Conservation (phyloP, 495 filamentous ascomycete genomes). For the Podospora bellae-mahoneyi region DNA sequence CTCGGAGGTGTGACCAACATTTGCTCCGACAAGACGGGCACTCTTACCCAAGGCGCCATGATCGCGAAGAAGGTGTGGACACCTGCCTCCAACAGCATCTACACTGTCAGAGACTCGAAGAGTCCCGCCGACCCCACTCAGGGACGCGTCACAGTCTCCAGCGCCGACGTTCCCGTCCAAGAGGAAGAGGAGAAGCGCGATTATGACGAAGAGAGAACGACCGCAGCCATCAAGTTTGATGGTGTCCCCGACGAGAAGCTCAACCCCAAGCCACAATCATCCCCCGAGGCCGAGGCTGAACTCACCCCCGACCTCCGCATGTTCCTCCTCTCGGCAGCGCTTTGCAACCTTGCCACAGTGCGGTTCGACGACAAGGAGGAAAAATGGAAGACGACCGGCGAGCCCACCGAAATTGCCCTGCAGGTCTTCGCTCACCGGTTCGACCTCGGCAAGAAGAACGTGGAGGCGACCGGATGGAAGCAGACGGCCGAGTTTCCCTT, state of each 20-base stretch:
- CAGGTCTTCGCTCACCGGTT: conserved; percentile 77
- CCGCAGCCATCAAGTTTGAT: conserved; percentile 53
- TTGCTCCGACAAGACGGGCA: conserved; percentile 86
- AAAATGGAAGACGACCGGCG: conserved; percentile 72
- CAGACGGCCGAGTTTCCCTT: conserved; percentile 76
- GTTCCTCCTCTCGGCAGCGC: conserved; percentile 67
- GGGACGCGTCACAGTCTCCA: conserved; percentile 38
- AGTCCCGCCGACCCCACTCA: conserved; percentile 57
- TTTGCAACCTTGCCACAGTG: conserved; percentile 75
- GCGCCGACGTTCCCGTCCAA: conserved; percentile 26
- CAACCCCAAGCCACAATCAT: conserved; percentile 22
- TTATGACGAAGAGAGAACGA: conserved; percentile 50
- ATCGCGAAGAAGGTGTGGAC: conserved; percentile 80
- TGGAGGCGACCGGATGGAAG: conserved; percentile 55
- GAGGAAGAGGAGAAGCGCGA: conserved; percentile 38
- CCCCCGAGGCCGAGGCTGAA: conserved; percentile 27
- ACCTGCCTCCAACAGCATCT: conserved; percentile 51
- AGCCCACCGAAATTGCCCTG: conserved; percentile 80
- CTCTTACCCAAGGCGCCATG: conserved; percentile 74
- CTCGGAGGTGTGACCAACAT: conserved; percentile 84
- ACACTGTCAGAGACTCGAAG: conserved; percentile 56
- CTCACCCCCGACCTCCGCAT: conserved; percentile 52
- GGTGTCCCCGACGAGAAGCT: conserved; percentile 44
- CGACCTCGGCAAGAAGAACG: conserved; percentile 53
- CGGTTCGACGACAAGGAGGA: conserved; percentile 51